A percentile compares a stretch with the other conserved stretches of the same genome.
Evolutionary conservation across 129 eudicot species (phyloP).

Genomic region (carrot (Daucus carota)): DH1_v3.0 NC_030388.2:31513501-31514000

Average conservation of each 20-base stretch:
- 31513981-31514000: too few species aligned
- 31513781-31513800: not conserved
- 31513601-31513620: conserved; percentile 3
- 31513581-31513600: not conserved
- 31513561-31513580: too few species aligned
- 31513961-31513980: too few species aligned
- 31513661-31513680: not conserved
- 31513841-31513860: conserved; percentile 11
- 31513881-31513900: conserved; percentile 5
- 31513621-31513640: not conserved
- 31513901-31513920: conserved; percentile 5
- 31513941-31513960: not conserved
- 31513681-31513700: not conserved
- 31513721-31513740: not conserved
- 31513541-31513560: too few species aligned
- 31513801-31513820: not conserved
- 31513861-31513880: not conserved
- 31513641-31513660: not conserved
- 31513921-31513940: not conserved
- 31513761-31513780: not conserved
- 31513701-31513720: not conserved
- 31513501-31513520: too few species aligned
- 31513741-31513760: not conserved
- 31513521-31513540: not conserved
- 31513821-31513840: not conserved